phyloP scores from a whole-genome alignment of 2,329 filamentous ascomycete species.

The Ophiostoma himal-ulmi region DNA sequence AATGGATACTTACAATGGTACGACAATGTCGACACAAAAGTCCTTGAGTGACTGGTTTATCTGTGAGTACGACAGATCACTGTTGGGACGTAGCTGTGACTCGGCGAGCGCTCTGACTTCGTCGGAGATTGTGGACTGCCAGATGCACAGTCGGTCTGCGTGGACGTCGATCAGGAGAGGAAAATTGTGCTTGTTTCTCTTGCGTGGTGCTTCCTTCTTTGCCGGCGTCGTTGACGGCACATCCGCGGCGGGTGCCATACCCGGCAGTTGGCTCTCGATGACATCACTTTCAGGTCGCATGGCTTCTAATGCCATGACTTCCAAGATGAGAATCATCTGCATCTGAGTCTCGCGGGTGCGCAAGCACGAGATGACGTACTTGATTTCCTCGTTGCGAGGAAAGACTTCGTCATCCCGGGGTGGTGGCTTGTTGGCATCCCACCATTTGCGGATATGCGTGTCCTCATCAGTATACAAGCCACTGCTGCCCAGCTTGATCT shows the following conservation, averaged over 20 bases:
- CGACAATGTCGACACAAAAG: conserved; percentile 74
- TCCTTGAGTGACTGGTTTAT: conserved; percentile 61
- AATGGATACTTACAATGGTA: conserved; percentile 60
- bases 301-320: conserved; percentile 65
- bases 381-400: conserved; percentile 49
- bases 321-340: conserved; percentile 73
- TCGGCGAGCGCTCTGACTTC: conserved; percentile 48
- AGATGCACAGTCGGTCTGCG: conserved; percentile 73
- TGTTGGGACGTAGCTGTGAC: conserved; percentile 37
- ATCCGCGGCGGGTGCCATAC: conserved; percentile 33
- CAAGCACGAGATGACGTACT: conserved; percentile 58
- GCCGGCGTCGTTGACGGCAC: not conserved
- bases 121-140: conserved; percentile 68
- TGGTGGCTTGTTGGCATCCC: conserved; percentile 53
- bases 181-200: conserved; percentile 58
- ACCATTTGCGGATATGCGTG: conserved; percentile 62
- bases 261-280: conserved; percentile 44
- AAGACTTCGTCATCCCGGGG: conserved; percentile 43
- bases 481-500: conserved; percentile 60
- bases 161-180: conserved; percentile 63
- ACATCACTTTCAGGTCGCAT: conserved; percentile 37
- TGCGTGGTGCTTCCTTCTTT: conserved; percentile 43
- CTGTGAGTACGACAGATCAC: conserved; percentile 34
- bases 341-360: conserved; percentile 72
- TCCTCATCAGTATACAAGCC: conserved; percentile 64